Conservation (phyloP, 1,284 basidiomycete species). For the Heliocybe sulcata region DNA sequence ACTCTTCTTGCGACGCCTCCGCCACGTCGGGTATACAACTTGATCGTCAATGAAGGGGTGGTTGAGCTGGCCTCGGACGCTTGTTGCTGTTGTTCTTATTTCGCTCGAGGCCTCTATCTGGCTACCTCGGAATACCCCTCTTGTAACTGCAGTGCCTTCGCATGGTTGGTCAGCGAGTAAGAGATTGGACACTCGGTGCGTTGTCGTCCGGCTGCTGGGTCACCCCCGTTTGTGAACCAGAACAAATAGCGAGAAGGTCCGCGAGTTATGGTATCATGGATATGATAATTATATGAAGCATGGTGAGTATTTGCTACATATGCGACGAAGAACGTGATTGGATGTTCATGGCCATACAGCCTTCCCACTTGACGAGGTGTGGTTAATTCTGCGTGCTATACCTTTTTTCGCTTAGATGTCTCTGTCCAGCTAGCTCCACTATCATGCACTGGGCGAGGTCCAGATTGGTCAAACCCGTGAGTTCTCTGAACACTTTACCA, state of each 20-base stretch:
- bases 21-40: conserved; percentile 6
- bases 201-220: neutral
- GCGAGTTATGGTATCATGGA: conserved; percentile 78
- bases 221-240: neutral
- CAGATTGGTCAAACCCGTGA: conserved; percentile 74
- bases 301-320: conserved; percentile 37
- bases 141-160: conserved; percentile 23
- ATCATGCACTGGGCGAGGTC: conserved; percentile 78
- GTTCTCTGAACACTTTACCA: conserved; percentile 20
- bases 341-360: conserved; percentile 32
- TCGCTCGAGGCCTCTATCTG: conserved; percentile 37
- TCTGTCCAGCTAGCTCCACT: conserved; percentile 69
- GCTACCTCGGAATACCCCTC: conserved; percentile 24
- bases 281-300: conserved; percentile 74
- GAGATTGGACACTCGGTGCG: conserved; percentile 58
- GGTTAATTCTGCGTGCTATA: conserved; percentile 1
- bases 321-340: neutral
- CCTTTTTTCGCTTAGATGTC: neutral
- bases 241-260: conserved; percentile 51
- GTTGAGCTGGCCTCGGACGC: conserved; percentile 48
- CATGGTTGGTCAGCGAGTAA: conserved; percentile 46
- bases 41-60: conserved; percentile 51
- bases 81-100: conserved; percentile 39
- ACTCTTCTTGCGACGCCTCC: neutral
- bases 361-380: conserved; percentile 77